Base-by-base conservation (phyloP, 352 stramenopile genomes). In the Phytopythium litorale region DNA sequence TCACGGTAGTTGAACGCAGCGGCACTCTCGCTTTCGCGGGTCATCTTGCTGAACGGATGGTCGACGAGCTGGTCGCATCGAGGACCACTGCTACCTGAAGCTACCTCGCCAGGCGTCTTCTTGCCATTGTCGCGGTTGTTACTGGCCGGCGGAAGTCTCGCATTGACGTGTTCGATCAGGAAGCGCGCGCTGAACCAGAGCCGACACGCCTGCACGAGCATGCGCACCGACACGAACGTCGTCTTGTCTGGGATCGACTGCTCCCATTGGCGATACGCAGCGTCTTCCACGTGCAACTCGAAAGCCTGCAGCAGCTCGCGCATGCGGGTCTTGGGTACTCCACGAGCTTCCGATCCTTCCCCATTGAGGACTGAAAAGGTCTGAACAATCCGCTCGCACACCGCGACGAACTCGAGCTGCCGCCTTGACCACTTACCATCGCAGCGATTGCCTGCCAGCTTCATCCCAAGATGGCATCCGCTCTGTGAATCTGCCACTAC, bases 211-310 rank as follows among this genome's bases (percentile, higher is more conserved):
- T 85, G 70, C 28, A 81, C 74, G 25, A 80, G 65, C 5, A 84
- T 54, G 15, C 73, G 76, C 30, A 89, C 61, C 2, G 69, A 72
- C 9, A 69, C 51, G 15, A 58, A 74, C 7, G 62, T 56, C n/a
- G 53, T 60, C 59, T 33, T 1, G 16, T 42, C 62, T 51, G 60
- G 56, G 4, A 91, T 30, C 1, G 65, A 69, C 42, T 92, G 84
- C 50, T 92, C 78, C 78, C 79, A 89, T 56, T 70, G 76, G 28
- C 78, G 73, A 66, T 78, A 89, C 12, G 61, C 57, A 18, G 71
- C 61, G 12, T 76, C 65, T 35, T 75, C 64, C 1, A 91, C 67
- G 3, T 73, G 46, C 7, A 90, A 61, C 0, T 55, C 67, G 53
- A 60, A 60, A 0, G 28, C 55, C 21, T 18, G 21, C 19, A 60